Evolutionary conservation across 2,329 filamentous ascomycete genomes (phyloP).

Genomic region (Saccharata proteae): DNA sequence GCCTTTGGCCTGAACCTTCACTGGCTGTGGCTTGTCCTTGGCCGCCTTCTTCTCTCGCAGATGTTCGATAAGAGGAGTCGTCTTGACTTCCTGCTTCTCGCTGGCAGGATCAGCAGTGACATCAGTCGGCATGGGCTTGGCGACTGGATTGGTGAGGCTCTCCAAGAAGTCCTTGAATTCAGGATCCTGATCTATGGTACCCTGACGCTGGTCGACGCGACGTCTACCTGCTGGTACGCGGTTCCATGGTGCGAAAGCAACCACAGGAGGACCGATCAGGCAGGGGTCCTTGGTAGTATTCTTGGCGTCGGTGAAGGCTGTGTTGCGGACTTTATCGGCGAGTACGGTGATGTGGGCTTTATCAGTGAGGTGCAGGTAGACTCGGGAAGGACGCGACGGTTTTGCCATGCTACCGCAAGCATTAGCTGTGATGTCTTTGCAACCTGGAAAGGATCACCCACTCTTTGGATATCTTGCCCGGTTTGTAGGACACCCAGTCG

Average conservation of each 20-base stretch:
- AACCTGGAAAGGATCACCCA: constrained; percentile 30
- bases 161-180: constrained; percentile 93
- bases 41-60: constrained; percentile 86
- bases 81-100: constrained; percentile 54
- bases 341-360: constrained; percentile 55
- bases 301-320: constrained; percentile 70
- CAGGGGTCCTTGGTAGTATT: constrained; percentile 60
- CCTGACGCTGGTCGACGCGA: constrained; percentile 72
- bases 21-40: constrained; percentile 38
- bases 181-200: constrained; percentile 90
- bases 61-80: constrained; percentile 81
- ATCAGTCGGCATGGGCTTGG: constrained; percentile 42
- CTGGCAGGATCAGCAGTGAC: constrained; percentile 31
- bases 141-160: constrained; percentile 62
- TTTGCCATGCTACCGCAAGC: constrained; percentile 56
- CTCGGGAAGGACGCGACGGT: constrained; percentile 66
- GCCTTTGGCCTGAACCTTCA: constrained; percentile 37
- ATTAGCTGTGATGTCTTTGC: background rate
- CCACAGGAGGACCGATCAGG: constrained; percentile 62
- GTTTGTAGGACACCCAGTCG: constrained; percentile 67
- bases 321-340: constrained; percentile 55
- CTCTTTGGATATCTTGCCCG: constrained; percentile 75
- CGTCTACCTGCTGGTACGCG: constrained; percentile 65
- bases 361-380: constrained; percentile 71
- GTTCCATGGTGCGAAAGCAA: constrained; percentile 76